Conservation (phyloP, 306 rosid genomes). For the Bauhinia variegata region DNA sequence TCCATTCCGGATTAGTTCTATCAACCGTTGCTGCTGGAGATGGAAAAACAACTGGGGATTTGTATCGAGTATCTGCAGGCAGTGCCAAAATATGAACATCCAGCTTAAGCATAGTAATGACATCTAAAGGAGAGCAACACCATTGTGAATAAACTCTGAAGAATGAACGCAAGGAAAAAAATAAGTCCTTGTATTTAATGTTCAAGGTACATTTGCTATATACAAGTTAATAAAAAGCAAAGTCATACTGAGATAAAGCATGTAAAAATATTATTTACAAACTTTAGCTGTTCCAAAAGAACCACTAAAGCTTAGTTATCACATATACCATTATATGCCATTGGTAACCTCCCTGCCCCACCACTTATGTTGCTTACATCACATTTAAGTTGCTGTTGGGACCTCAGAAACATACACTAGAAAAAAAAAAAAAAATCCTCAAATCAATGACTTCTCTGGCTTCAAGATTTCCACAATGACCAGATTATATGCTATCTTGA, state of each 20-base stretch:
- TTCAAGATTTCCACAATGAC: not conserved
- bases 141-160: not conserved
- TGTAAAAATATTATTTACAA: not conserved
- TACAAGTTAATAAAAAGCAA: constrained; percentile 3
- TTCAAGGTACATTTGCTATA: not conserved
- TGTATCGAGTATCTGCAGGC: constrained; percentile 87
- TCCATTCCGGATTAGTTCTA: constrained; percentile 87
- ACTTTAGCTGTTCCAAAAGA: not conserved
- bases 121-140: not conserved
- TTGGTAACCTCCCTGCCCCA: no score
- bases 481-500: not conserved
- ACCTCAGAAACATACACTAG: not conserved
- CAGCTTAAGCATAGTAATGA: not conserved
- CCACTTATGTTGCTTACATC: no score
- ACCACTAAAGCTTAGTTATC: no score
- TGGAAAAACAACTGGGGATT: constrained; percentile 96
- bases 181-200: not conserved
- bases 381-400: no score
- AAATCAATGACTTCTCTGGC: not conserved
- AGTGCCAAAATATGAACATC: constrained; percentile 23
- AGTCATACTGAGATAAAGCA: no score
- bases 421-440: not conserved
- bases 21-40: constrained; percentile 88
- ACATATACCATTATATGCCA: not conserved
- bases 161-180: not conserved